phyloP scores from a whole-genome alignment of 257 asterid species.

The Rehmannia glutinosa region DNA sequence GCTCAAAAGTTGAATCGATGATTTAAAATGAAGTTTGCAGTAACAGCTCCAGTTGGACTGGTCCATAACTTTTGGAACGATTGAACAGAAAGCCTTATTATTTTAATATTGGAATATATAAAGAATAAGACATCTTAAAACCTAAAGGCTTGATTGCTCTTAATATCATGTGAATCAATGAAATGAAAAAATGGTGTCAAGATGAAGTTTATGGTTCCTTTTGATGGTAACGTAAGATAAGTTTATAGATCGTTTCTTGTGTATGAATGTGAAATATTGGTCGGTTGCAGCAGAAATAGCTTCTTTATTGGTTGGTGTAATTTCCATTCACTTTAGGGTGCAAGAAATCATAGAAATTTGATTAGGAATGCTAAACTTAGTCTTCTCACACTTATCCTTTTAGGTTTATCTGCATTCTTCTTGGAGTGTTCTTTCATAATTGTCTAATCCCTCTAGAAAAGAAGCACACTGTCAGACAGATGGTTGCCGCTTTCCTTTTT shows the following conservation, averaged over 20 bases:
- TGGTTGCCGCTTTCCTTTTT: not conserved
- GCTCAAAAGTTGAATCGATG: too few species aligned
- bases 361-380: not conserved
- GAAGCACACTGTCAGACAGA: not conserved
- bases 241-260: not conserved
- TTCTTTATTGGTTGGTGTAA: not conserved
- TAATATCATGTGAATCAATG: not conserved
- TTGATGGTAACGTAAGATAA: conserved; percentile 4
- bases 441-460: not conserved
- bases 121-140: not conserved
- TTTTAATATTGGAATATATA: too few species aligned
- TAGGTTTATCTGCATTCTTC: not conserved
- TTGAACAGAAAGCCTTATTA: too few species aligned
- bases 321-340: not conserved
- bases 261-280: not conserved
- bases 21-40: too few species aligned
- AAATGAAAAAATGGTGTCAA: not conserved
- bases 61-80: too few species aligned
- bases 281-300: not conserved
- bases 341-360: not conserved
- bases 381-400: not conserved
- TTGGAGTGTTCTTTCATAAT: not conserved
- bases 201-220: not conserved
- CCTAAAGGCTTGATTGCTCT: not conserved
- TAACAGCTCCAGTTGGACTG: too few species aligned